Percentiles rank a stretch among this genome's conserved stretches.
These are phyloP conservation scores for Pythium sukuiense DNA, from an alignment of 352 stramenopile genomes.

Conservation along the genomic window DNA sequence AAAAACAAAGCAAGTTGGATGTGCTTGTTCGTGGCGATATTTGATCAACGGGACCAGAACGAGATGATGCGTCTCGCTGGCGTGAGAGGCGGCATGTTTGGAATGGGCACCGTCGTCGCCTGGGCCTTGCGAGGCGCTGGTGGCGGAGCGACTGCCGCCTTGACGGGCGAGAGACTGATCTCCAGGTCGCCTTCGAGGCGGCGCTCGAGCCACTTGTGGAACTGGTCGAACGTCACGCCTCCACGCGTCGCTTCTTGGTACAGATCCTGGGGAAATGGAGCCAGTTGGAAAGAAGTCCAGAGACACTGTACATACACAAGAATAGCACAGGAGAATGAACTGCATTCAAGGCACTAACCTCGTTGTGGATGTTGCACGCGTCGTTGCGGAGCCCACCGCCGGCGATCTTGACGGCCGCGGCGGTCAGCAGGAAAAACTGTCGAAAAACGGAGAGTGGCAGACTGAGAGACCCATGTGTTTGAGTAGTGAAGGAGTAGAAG, in stretches of 20 bases:
- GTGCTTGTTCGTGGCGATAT: neutral
- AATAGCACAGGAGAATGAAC: constrained; percentile 4
- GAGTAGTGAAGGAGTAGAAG: constrained; percentile 23
- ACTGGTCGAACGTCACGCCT: constrained; percentile 58
- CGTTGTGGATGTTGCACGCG: constrained; percentile 63
- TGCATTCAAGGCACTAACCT: constrained; percentile 24
- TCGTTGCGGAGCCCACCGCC: constrained; percentile 52
- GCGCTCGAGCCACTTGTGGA: constrained; percentile 48
- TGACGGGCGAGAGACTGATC: constrained; percentile 27
- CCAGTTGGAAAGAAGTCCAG: neutral
- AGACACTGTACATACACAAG: neutral
- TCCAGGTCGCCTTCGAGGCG: constrained; percentile 43
- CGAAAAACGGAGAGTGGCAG: constrained; percentile 34
- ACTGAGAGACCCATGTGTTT: constrained; percentile 38
- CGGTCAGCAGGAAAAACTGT: constrained; percentile 66
- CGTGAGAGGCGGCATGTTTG: neutral
- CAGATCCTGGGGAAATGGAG: constrained; percentile 31
- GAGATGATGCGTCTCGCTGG: constrained; percentile 2
- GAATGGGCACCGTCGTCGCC: neutral
- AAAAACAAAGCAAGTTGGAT: neutral
- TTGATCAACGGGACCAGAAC: constrained; percentile 14
- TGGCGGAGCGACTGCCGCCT: neutral
- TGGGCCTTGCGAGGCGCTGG: neutral
- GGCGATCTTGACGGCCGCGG: constrained; percentile 53
- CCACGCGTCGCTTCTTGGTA: constrained; percentile 49